phyloP scores from a whole-genome alignment of 2,329 filamentous ascomycete genomes.

The Penicillium sp. region DNA sequence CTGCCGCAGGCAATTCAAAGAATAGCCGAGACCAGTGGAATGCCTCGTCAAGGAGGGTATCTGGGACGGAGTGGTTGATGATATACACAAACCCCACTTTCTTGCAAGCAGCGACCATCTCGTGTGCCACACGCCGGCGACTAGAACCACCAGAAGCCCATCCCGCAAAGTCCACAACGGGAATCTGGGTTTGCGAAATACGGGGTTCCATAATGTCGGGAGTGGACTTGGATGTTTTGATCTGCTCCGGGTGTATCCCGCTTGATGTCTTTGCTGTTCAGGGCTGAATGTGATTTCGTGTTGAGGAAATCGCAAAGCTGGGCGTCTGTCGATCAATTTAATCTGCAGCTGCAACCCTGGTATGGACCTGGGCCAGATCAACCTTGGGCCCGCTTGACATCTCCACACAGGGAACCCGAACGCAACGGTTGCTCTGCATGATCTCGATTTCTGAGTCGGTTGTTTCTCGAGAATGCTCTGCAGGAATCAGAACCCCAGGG shows the following conservation, averaged over 20 bases:
- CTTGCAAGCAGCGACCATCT: slow-evolving; percentile 48
- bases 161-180: slow-evolving; percentile 45
- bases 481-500: no score
- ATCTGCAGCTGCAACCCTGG: neutral
- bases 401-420: no score
- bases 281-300: neutral
- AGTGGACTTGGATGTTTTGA: neutral
- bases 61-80: slow-evolving; percentile 51
- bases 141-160: slow-evolving; percentile 39
- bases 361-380: no score
- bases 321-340: neutral
- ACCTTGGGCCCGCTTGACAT: no score
- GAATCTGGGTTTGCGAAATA: slow-evolving; percentile 32
- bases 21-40: slow-evolving; percentile 51
- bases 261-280: neutral
- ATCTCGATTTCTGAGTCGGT: no score
- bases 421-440: no score
- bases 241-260: neutral
- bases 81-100: slow-evolving; percentile 55
- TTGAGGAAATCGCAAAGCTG: neutral
- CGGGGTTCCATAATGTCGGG: neutral
- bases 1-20: slow-evolving; percentile 49
- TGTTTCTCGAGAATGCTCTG: no score
- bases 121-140: slow-evolving; percentile 40
- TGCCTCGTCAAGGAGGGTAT: slow-evolving; percentile 46